Evolutionary conservation across 495 filamentous ascomycete genomes (phyloP).

Genomic region (Immersiella caudata): DNA sequence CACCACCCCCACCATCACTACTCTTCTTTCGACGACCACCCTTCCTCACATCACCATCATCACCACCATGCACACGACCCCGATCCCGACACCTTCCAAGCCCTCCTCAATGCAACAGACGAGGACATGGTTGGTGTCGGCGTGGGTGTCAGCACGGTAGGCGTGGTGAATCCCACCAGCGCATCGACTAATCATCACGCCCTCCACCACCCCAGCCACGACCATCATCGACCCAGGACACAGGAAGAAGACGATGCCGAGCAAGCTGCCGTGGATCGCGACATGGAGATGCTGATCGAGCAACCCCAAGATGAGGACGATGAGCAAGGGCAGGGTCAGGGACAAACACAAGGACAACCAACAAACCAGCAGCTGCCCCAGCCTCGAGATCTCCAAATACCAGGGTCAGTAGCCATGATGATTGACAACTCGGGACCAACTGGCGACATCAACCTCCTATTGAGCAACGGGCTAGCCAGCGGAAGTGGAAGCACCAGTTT

Average conservation of each 20-base stretch:
- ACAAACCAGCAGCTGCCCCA: neutral
- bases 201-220: conserved; percentile 18
- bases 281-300: conserved; percentile 59
- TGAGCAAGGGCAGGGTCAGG: conserved; percentile 18
- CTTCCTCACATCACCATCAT: conserved; percentile 27
- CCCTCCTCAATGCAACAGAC: conserved; percentile 43
- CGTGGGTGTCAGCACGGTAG: conserved; percentile 14
- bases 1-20: conserved; percentile 31
- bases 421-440: neutral
- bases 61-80: conserved; percentile 30
- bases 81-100: conserved; percentile 46
- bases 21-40: conserved; percentile 26
- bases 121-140: conserved; percentile 26
- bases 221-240: conserved; percentile 15
- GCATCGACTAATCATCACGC: conserved; percentile 6
- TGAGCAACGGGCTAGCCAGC: neutral
- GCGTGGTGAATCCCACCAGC: neutral
- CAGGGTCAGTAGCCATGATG: neutral
- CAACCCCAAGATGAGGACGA: conserved; percentile 40
- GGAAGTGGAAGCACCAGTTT: neutral
- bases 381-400: neutral
- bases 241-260: conserved; percentile 33
- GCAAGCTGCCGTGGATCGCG: conserved; percentile 48
- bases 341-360: neutral
- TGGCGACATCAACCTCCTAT: neutral